A percentile compares a stretch with the other conserved stretches of the same genome.
Conservation (phyloP, 495 filamentous ascomycete genomes). For the Parmelia sp. region DNA sequence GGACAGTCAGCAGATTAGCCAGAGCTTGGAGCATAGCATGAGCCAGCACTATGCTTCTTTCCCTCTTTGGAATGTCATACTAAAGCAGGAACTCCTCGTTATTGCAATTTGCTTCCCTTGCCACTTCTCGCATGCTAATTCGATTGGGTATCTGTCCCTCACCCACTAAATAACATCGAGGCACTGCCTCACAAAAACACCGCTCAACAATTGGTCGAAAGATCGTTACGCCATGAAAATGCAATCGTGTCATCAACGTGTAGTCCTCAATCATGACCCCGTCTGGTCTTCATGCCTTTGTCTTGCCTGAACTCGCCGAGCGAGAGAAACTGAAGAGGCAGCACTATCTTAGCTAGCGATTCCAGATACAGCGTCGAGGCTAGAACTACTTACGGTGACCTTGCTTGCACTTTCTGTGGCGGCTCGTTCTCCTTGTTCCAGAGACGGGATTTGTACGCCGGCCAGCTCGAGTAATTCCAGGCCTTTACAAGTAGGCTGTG, state of each 20-base stretch:
- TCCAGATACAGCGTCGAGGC: too few species aligned
- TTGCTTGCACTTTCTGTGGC: conserved; percentile 10
- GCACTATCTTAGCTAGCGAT: conserved; percentile 20
- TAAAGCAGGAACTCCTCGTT: neutral
- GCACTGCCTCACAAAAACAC: neutral
- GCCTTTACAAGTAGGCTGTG: conserved; percentile 62
- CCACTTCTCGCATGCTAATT: neutral
- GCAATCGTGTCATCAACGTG: neutral
- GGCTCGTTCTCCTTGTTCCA: conserved; percentile 40
- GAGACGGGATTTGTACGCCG: conserved; percentile 53
- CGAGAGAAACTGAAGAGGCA: conserved; percentile 19
- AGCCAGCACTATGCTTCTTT: neutral
- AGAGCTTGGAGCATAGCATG: neutral
- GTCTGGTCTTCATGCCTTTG: conserved; percentile 12
- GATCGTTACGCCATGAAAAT: neutral
- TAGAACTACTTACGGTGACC: conserved; percentile 23
- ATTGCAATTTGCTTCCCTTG: neutral
- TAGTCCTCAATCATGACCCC: neutral
- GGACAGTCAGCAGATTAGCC: neutral
- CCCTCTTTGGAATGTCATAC: neutral
- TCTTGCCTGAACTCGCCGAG: conserved; percentile 19
- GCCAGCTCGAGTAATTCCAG: conserved; percentile 62
- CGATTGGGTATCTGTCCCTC: neutral
- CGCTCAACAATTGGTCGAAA: neutral
- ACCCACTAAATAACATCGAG: neutral